phyloP scores from a whole-genome alignment of 768 basidiomycete species.

The Tulasnella sp. region DNA sequence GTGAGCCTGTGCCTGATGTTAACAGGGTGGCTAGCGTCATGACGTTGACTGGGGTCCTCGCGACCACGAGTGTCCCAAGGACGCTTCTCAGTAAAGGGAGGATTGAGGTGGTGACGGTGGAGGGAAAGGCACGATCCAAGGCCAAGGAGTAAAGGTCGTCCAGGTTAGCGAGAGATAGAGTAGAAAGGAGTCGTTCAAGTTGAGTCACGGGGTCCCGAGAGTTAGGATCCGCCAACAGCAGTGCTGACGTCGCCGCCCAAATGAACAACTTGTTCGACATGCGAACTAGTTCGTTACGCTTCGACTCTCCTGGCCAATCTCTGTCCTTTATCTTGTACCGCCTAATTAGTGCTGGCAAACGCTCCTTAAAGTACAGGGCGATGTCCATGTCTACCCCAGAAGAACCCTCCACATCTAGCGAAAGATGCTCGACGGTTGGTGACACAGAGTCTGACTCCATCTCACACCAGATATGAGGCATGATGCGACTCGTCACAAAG shows the following conservation, averaged over 20 bases:
- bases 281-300: background rate
- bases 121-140: too few relatives aligned
- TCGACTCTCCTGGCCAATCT: background rate
- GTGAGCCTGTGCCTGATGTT: background rate
- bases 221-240: background rate
- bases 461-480: constrained; percentile 21
- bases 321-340: background rate
- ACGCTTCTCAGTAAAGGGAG: background rate
- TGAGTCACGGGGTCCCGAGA: background rate
- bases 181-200: background rate
- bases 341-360: background rate
- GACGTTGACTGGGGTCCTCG: background rate
- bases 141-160: too few relatives aligned
- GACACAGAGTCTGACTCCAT: background rate
- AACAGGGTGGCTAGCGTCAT: background rate
- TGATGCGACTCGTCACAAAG: constrained; percentile 27
- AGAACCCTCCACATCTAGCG: background rate
- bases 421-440: background rate
- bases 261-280: background rate
- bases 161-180: background rate
- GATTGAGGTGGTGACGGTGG: too few relatives aligned
- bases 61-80: constrained; percentile 3
- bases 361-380: background rate
- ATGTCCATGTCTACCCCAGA: background rate
- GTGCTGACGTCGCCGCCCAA: background rate